Evolutionary conservation across 1,139 yeast species (phyloP).

Genomic region (Protomyces pachydermus): DNA sequence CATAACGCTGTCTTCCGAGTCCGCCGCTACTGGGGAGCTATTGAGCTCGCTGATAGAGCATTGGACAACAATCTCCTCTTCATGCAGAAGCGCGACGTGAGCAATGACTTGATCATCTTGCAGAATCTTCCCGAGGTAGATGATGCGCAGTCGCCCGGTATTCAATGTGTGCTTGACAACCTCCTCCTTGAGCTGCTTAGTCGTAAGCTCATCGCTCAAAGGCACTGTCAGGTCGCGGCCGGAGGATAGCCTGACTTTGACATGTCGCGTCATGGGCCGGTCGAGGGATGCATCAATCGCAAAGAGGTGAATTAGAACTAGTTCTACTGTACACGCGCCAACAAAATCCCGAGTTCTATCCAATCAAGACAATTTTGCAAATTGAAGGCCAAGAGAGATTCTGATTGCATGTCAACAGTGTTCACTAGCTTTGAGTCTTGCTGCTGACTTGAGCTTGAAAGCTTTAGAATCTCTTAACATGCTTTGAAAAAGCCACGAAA

Average conservation of each 20-base stretch:
- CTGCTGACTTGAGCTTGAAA: too few species aligned
- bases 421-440: too few species aligned
- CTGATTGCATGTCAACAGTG: too few species aligned
- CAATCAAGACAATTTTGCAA: too few species aligned
- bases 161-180: neutral
- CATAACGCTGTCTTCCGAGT: neutral
- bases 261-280: neutral
- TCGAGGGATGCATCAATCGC: too few species aligned
- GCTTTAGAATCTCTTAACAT: too few species aligned
- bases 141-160: conserved; percentile 8
- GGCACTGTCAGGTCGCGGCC: neutral
- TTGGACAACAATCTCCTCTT: neutral
- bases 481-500: too few species aligned
- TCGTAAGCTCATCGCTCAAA: neutral
- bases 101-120: conserved; percentile 26
- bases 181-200: neutral
- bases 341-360: too few species aligned
- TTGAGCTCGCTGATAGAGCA: neutral
- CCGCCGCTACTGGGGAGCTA: neutral
- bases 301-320: too few species aligned
- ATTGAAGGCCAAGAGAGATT: too few species aligned
- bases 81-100: neutral
- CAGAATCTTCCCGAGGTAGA: conserved; percentile 29
- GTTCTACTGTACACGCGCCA: too few species aligned
- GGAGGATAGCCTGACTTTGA: neutral